These are phyloP conservation scores for Neurospora pannonica DNA, from an alignment of 495 filamentous ascomycete species.

Conservation along the genomic window DNA sequence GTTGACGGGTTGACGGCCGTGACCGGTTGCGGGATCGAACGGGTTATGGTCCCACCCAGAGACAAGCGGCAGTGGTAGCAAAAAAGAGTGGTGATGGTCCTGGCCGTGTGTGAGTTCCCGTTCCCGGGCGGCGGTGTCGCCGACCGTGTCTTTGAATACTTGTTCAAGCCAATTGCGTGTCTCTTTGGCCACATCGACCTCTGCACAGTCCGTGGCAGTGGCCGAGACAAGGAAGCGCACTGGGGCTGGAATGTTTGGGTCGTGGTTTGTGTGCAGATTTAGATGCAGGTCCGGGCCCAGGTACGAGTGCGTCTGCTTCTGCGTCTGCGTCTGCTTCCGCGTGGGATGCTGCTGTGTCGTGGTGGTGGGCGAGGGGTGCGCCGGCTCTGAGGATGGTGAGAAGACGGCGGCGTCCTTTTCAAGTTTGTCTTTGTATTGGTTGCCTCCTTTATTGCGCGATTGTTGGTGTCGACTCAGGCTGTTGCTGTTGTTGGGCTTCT, in stretches of 20 bases:
- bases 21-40: neutral
- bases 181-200: neutral
- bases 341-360: neutral
- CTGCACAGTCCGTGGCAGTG: neutral
- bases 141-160: neutral
- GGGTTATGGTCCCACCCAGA: neutral
- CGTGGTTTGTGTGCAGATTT: neutral
- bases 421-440: neutral
- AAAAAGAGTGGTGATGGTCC: neutral
- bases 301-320: neutral
- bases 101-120: neutral
- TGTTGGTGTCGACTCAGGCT: neutral
- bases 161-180: neutral
- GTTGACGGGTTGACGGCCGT: neutral
- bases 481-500: neutral
- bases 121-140: neutral
- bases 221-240: neutral
- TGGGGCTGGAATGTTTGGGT: neutral
- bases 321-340: neutral
- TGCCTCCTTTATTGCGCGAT: neutral
- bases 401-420: neutral
- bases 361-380: neutral
- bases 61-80: neutral
- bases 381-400: neutral
- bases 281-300: neutral